Base-by-base conservation (phyloP, 768 basidiomycete genomes). In the Rhizopogon vulgaris region DNA sequence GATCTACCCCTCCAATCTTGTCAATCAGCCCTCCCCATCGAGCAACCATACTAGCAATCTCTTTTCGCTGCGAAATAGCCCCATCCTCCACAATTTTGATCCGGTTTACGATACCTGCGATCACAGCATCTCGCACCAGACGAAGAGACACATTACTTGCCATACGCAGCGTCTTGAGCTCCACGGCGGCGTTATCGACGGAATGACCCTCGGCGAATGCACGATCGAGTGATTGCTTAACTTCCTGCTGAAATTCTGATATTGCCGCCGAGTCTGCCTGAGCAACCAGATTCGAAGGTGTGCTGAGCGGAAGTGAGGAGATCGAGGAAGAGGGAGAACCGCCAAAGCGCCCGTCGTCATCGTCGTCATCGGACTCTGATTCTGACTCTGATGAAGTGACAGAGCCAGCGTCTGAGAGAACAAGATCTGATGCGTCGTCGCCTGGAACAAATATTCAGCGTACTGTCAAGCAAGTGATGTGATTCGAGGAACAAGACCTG, bases 131-230 rank as follows among this genome's bases (percentile, higher is more conserved):
- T 48, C 89, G 78, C 14, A 96, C 94, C 47, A 83, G 77, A n/a
- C 78, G 79, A 17, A 96, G 77, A 10, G 90, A 80, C 25, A 97
- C 95, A 61, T 97, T 98, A 61, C 87, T 90, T 34, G 93, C 92
- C 91, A 98, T 95, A 45, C 94, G 88, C 41, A 99, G 79, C 40
- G 95, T 96, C 72, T 95, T 93, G 54, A 98, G 78, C 65, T 98
- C 95, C 55, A 98, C 87, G 1, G 90, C 78, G 1, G 94, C 93
- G 66, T 96, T 93, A 59, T 95, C 92, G 41, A 95, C 85, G 10
- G 85, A 86, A 71, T 96, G 94, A 2, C 80, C 85, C 69, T 99
- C 95, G 8, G 84, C 77, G 67, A 95, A 94, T 24, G 94, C 94
- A 54, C 95, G 86, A 51, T 91, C 89, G 46, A 99, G 79, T 17